Evolutionary conservation across 2,329 filamentous ascomycete species (phyloP).

Genomic region (Dothistroma pini): DNA sequence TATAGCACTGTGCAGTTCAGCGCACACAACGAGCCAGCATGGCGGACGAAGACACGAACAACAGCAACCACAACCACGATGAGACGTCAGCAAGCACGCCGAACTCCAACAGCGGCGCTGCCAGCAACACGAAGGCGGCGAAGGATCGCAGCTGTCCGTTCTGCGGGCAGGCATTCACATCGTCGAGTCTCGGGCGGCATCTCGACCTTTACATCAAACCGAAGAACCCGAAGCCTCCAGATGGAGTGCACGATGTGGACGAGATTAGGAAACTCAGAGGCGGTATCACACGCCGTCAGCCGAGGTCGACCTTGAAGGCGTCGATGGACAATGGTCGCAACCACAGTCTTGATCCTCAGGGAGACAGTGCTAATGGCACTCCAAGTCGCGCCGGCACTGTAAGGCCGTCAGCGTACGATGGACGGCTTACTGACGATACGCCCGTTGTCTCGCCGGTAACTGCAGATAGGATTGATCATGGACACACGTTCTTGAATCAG

Average conservation of each 20-base stretch:
- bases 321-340: slow-evolving; percentile 12
- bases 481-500: slow-evolving; percentile 50
- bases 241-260: slow-evolving; percentile 86
- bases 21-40: background rate
- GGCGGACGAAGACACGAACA: slow-evolving; percentile 15
- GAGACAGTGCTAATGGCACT: background rate
- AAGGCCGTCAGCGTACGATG: background rate
- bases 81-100: slow-evolving; percentile 27
- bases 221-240: slow-evolving; percentile 82
- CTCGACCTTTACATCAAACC: slow-evolving; percentile 92
- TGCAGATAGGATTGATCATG: slow-evolving; percentile 13
- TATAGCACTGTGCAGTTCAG: background rate
- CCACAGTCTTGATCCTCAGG: slow-evolving; percentile 4
- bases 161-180: slow-evolving; percentile 86
- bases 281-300: slow-evolving; percentile 80
- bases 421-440: slow-evolving; percentile 7
- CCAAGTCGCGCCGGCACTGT: background rate
- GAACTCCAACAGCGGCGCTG: slow-evolving; percentile 16
- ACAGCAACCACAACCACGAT: slow-evolving; percentile 17
- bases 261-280: slow-evolving; percentile 81
- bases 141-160: slow-evolving; percentile 90
- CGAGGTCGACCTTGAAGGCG: slow-evolving; percentile 48
- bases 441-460: slow-evolving; percentile 23
- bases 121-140: slow-evolving; percentile 30
- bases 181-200: slow-evolving; percentile 87